Percentiles rank a stretch among this genome's conserved stretches.
These are phyloP conservation scores for Periconia digitata DNA, from an alignment of 2,329 filamentous ascomycete species.

Conservation along the genomic window DNA sequence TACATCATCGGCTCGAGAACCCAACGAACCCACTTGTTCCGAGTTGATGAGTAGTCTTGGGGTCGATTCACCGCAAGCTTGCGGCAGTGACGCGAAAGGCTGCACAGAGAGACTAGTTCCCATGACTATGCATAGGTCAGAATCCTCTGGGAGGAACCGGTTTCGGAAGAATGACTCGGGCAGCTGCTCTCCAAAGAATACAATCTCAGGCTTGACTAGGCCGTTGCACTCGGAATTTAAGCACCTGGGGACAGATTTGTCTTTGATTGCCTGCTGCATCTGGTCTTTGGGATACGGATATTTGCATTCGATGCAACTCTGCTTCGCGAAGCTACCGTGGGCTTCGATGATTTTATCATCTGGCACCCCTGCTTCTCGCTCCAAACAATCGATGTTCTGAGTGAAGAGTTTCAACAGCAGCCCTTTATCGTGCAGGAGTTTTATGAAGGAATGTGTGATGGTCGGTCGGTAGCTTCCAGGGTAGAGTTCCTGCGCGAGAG, in stretches of 20 bases:
- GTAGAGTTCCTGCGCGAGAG: constrained; percentile 87
- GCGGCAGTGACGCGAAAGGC: constrained; percentile 82
- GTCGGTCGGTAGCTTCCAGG: constrained; percentile 88
- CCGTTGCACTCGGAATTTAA: constrained; percentile 64
- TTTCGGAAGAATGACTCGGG: constrained; percentile 67
- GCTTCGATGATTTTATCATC: constrained; percentile 83
- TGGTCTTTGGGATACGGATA: constrained; percentile 67
- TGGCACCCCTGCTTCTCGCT: constrained; percentile 82
- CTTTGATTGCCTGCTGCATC: constrained; percentile 71
- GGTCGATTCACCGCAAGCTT: constrained; percentile 59
- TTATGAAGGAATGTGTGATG: constrained; percentile 85
- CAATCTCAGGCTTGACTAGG: constrained; percentile 89
- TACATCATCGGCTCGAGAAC: constrained; percentile 79
- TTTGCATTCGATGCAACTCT: constrained; percentile 89
- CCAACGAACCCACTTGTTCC: constrained; percentile 78
- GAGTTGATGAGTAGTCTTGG: constrained; percentile 87
- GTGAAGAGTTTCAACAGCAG: constrained; percentile 86
- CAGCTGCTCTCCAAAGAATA: constrained; percentile 84
- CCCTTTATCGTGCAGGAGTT: constrained; percentile 75
- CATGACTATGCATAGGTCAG: constrained; percentile 81
- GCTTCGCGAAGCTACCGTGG: constrained; percentile 88
- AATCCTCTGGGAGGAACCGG: constrained; percentile 57
- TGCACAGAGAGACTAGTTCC: constrained; percentile 87
- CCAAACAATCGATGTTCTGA: constrained; percentile 96
- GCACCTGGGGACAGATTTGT: constrained; percentile 72